phyloP scores from a whole-genome alignment of 148 eudicot species.

The Vaccinium corymbosum region DNA sequence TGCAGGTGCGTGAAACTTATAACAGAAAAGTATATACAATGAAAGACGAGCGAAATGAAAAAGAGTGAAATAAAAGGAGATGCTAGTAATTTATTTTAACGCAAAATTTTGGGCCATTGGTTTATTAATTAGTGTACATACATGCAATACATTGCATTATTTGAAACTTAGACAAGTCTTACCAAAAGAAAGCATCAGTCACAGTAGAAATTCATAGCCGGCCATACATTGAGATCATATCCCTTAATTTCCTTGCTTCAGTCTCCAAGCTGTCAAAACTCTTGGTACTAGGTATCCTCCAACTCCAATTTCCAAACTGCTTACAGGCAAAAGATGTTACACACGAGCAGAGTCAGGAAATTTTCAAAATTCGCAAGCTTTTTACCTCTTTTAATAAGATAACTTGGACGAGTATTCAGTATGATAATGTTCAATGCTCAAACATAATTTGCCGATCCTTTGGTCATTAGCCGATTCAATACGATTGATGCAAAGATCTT shows the following conservation, averaged over 20 bases:
- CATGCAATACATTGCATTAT: slow-evolving; percentile 5
- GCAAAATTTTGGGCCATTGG: background rate
- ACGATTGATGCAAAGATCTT: background rate
- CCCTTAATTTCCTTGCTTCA: slow-evolving; percentile 61
- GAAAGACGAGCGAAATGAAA: background rate
- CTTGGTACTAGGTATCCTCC: slow-evolving; percentile 75
- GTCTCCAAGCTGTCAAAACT: slow-evolving; percentile 52
- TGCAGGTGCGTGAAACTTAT: too few relatives aligned
- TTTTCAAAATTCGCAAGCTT: background rate
- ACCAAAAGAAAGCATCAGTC: background rate
- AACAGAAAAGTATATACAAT: background rate
- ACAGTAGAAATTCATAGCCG: slow-evolving; percentile 36
- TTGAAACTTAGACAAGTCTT: background rate
- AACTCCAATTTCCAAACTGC: slow-evolving; percentile 92
- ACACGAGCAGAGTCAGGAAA: slow-evolving; percentile 6
- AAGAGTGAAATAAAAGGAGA: background rate
- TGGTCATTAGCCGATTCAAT: background rate
- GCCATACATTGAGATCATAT: slow-evolving; percentile 67
- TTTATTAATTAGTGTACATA: background rate
- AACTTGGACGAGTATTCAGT: background rate
- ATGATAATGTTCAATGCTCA: background rate
- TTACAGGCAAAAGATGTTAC: background rate
- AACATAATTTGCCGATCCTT: background rate
- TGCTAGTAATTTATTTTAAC: background rate
- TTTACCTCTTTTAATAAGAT: background rate